A percentile compares a stretch with the other conserved stretches of the same genome.
These are phyloP conservation scores for Coemansia sp. DNA, from an alignment of 192 early-diverging fungal species.

Conservation along the genomic window DNA sequence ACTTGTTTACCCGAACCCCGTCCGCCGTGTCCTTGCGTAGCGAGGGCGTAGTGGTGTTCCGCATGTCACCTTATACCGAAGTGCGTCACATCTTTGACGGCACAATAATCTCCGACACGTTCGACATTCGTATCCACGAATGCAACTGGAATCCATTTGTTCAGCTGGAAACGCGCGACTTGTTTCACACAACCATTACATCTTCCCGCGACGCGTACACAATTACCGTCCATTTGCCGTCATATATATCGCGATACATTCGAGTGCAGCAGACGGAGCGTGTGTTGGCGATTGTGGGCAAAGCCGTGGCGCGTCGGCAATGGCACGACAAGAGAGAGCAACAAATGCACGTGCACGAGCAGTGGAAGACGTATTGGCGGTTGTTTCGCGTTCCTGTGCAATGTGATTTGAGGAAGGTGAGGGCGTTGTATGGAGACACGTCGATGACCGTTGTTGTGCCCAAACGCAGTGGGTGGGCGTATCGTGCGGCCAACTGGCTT, in stretches of 20 bases:
- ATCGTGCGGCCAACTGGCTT: slow-evolving; percentile 12
- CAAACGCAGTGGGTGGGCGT: not conserved
- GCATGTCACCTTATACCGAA: slow-evolving; percentile 18
- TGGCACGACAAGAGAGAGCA: slow-evolving; percentile 15
- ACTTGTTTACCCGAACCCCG: not conserved
- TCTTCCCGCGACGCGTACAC: slow-evolving; percentile 16
- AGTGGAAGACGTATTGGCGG: slow-evolving; percentile 42
- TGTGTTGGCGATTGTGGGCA: slow-evolving; percentile 33
- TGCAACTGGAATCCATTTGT: slow-evolving; percentile 41
- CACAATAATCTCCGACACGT: slow-evolving; percentile 9
- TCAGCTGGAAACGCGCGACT: slow-evolving; percentile 13
- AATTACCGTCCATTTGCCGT: slow-evolving; percentile 18
- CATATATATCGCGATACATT: slow-evolving; percentile 37
- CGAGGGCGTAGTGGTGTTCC: slow-evolving; percentile 25
- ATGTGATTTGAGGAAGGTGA: slow-evolving; percentile 13
- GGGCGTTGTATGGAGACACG: slow-evolving; percentile 22
- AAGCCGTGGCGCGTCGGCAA: slow-evolving; percentile 35
- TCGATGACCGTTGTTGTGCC: slow-evolving; percentile 26
- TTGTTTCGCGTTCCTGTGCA: slow-evolving; percentile 26
- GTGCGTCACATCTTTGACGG: slow-evolving; percentile 35
- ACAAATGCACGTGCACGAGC: slow-evolving; percentile 27
- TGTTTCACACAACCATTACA: slow-evolving; percentile 33
- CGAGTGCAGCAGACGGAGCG: slow-evolving; percentile 22
- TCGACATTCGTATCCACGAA: slow-evolving; percentile 17
- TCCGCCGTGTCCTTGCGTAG: slow-evolving; percentile 25